Conservation (phyloP, 106 monocot species). For the Phalaenopsis equestris region DNA sequence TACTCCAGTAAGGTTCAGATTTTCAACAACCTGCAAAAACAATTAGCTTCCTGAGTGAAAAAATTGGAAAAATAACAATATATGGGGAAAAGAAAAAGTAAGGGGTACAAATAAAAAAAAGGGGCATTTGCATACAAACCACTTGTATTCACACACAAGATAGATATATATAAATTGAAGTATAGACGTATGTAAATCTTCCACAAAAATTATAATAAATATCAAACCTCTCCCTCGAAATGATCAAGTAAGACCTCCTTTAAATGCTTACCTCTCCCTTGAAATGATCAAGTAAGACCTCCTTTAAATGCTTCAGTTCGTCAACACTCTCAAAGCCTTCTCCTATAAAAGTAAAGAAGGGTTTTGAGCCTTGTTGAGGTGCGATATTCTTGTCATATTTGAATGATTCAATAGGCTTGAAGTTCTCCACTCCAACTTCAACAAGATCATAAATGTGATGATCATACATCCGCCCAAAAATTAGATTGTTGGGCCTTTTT, state of each 20-base stretch:
- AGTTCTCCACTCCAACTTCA: constrained; percentile 93
- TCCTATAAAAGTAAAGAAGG: constrained; percentile 88
- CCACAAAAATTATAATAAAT: neutral
- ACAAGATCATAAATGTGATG: constrained; percentile 94
- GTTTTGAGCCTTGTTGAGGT: constrained; percentile 69
- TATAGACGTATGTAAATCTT: no score
- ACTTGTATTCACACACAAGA: no score
- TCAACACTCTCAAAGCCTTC: constrained; percentile 82
- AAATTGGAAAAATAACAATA: neutral
- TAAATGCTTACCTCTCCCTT: constrained; percentile 96
- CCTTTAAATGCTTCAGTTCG: constrained; percentile 92
- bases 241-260: constrained; percentile 96
- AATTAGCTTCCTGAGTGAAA: neutral
- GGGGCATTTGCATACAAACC: no score
- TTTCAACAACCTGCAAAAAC: constrained; percentile 69
- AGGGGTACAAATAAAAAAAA: no score
- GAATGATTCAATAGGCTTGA: constrained; percentile 64
- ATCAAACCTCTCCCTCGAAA: constrained; percentile 77
- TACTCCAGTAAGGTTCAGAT: constrained; percentile 75
- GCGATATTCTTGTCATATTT: constrained; percentile 72
- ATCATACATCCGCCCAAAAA: constrained; percentile 80
- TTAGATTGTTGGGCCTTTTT: constrained; percentile 87
- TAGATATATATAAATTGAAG: no score
- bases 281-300: constrained; percentile 91
- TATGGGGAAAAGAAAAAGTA: neutral